phyloP scores from a whole-genome alignment of 2,329 filamentous ascomycete genomes.

The Dactylellina parvicollis region DNA sequence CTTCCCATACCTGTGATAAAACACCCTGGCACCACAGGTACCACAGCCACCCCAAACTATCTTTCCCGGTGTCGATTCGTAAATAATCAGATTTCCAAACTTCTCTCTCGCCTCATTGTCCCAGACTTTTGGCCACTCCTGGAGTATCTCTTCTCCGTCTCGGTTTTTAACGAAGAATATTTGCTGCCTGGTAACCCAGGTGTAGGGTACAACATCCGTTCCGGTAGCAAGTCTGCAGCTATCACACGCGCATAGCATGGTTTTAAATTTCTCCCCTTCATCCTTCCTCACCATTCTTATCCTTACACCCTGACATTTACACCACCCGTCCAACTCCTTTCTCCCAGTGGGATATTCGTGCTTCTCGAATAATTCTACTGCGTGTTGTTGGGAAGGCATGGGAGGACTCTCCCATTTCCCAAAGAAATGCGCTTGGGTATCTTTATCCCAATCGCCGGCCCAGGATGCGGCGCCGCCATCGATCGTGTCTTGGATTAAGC shows the following conservation, averaged over 20 bases:
- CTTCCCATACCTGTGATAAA: constrained; percentile 31
- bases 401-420: constrained; percentile 31
- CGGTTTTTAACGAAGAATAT: constrained; percentile 15
- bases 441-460: constrained; percentile 34
- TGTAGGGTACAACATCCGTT: constrained; percentile 26
- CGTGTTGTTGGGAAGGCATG: constrained; percentile 10
- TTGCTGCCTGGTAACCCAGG: constrained; percentile 10
- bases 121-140: constrained; percentile 35
- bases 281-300: constrained; percentile 26
- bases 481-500: constrained; percentile 36
- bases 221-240: constrained; percentile 30
- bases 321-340: constrained; percentile 41
- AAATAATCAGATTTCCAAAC: constrained; percentile 27
- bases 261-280: constrained; percentile 12
- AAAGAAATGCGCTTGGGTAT: constrained; percentile 27
- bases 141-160: background rate
- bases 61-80: constrained; percentile 18
- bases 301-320: constrained; percentile 26
- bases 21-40: constrained; percentile 25
- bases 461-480: constrained; percentile 40
- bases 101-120: constrained; percentile 16
- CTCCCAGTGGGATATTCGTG: constrained; percentile 21
- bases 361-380: constrained; percentile 4
- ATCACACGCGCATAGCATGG: constrained; percentile 26
- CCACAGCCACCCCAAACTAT: constrained; percentile 32